Evolutionary conservation across 495 filamentous ascomycete species (phyloP), one percentile per base, ranked within the genome.

Genomic region (Podospora bellae-mahoneyi): DNA sequence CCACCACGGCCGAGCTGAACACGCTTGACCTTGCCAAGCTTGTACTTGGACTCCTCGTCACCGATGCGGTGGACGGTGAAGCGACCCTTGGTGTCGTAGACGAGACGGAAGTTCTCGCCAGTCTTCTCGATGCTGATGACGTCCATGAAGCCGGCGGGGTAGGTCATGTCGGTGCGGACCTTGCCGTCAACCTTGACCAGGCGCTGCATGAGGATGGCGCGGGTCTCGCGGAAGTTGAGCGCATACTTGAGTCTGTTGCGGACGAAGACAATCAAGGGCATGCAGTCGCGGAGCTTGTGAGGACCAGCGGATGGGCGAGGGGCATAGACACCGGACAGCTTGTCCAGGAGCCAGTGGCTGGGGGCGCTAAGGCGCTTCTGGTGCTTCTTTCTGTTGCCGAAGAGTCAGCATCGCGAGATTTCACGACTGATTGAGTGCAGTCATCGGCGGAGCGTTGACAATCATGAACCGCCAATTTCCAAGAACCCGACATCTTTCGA

Each of bases 71-170:
- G 95, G 77, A 99, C 94, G 80, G 96, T 98, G 91, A 97, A 99
- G 78, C 95, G 95, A 74, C 95, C 95, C 91, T 99, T 99, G 87
- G 96, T 98, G 79, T 99, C 96, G 88, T 98, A 99, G 87, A 99
- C 86, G 73, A 99, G 92, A 78, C 95, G 94, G 92, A 99, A 99
- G 90, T 97, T 88, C 89, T 99, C 95, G 85, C 92, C 92, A 70
- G 95, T 99, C 92, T 98, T 99, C 83, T 99, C 95, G 83, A 99
- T 92, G 74, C 87, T 86, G 88, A 99, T 97, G 79, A 99, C 94
- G 79, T 99, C 96, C 96, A 97, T 97, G 88, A 95, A 98, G 75
- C 95, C 95, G 74, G 95, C 90, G 71, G 95, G 95, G 89, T 90
- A 99, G 83, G 95, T 99, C 74, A 87, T 84, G 85, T 99, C 95